These are phyloP conservation scores for Saccharum officinarum DNA, from an alignment of 176 grass and related monocot genomes.

Conservation along the genomic window DNA sequence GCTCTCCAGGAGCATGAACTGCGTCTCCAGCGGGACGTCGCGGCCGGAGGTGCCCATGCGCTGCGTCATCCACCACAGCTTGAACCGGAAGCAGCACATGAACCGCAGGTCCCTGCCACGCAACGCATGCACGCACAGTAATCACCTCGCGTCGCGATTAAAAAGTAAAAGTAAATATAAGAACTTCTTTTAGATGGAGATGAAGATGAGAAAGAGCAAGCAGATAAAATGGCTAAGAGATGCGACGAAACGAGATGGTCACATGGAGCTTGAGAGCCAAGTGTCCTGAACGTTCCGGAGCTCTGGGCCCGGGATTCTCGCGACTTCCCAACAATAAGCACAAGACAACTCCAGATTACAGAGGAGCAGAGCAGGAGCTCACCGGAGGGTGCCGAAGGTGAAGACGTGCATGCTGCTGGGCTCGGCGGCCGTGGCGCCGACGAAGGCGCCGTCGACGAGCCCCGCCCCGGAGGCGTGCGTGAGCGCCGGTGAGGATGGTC, in stretches of 20 bases:
- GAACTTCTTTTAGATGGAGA: too few relatives aligned
- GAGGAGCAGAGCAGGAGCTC: neutral
- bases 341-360: neutral
- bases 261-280: neutral
- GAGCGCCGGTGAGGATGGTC: conserved; percentile 60
- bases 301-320: neutral
- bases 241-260: too few relatives aligned
- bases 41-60: conserved; percentile 64
- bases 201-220: too few relatives aligned
- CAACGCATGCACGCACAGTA: neutral
- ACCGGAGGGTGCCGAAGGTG: conserved; percentile 67
- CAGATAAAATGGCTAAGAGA: too few relatives aligned
- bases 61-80: conserved; percentile 89
- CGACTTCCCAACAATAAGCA: neutral
- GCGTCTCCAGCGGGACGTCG: conserved; percentile 85
- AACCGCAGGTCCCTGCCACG: conserved; percentile 56
- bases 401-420: conserved; percentile 64
- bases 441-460: conserved; percentile 58
- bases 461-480: conserved; percentile 43
- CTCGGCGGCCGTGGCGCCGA: conserved; percentile 50
- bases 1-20: conserved; percentile 81
- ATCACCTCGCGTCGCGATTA: too few relatives aligned
- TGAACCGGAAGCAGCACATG: conserved; percentile 80
- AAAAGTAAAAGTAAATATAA: too few relatives aligned
- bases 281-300: conserved; percentile 1